Evolutionary conservation across 2,329 filamentous ascomycete genomes (phyloP).

Genomic region (Diaporthe sp.): DNA sequence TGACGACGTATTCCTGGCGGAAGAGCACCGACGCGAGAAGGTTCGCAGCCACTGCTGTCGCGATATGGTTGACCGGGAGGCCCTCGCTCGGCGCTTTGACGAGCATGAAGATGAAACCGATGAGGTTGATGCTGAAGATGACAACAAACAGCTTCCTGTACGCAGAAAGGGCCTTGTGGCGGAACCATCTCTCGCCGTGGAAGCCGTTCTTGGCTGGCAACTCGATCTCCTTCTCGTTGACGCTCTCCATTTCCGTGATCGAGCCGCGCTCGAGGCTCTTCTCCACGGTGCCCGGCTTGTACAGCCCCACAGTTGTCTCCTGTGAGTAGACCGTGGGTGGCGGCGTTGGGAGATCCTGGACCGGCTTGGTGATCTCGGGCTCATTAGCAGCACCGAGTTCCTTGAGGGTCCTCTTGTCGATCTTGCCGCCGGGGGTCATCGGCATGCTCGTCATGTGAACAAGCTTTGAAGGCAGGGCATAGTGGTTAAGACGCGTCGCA

Average conservation of each 20-base stretch:
- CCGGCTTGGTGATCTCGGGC: constrained; percentile 34
- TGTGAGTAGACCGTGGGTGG: constrained; percentile 20
- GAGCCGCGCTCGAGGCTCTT: constrained; percentile 48
- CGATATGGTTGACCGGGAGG: constrained; percentile 45
- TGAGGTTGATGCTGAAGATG: constrained; percentile 64
- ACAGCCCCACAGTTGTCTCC: constrained; percentile 9
- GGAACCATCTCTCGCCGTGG: constrained; percentile 56
- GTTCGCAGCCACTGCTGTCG: constrained; percentile 59
- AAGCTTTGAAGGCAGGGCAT: constrained; percentile 65
- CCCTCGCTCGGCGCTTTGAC: constrained; percentile 45
- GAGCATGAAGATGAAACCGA: constrained; percentile 60
- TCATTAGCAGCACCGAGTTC: constrained; percentile 23
- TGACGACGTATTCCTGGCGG: constrained; percentile 68
- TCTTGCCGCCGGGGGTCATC: constrained; percentile 69
- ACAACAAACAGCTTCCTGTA: constrained; percentile 71
- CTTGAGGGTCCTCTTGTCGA: constrained; percentile 64
- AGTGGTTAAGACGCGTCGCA: constrained; percentile 64
- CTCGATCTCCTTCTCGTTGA: constrained; percentile 43
- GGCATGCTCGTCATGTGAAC: constrained; percentile 60
- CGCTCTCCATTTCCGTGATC: constrained; percentile 40
- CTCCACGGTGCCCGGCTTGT: constrained; percentile 13
- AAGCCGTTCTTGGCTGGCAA: constrained; percentile 58
- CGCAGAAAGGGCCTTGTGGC: constrained; percentile 63
- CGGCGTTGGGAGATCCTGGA: constrained; percentile 42
- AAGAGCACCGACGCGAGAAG: constrained; percentile 65